These are phyloP conservation scores for Mycena rosella DNA, from an alignment of 768 basidiomycete species.

Conservation along the genomic window DNA sequence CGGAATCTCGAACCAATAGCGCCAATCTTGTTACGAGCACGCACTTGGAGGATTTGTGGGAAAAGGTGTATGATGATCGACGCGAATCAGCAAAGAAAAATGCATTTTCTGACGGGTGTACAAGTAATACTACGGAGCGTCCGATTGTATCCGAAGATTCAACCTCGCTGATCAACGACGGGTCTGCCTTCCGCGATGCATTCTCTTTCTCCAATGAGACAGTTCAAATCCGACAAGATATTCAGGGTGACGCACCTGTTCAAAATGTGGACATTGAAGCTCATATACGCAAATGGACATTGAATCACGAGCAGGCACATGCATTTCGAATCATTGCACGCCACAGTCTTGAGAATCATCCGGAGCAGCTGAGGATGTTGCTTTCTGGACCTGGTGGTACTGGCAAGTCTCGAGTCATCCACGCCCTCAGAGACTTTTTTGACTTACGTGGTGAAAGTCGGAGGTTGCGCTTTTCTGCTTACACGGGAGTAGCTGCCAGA, in stretches of 20 bases:
- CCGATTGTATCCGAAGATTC: too few relatives aligned
- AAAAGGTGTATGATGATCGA: slow-evolving; percentile 4
- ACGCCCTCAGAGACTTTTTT: slow-evolving; percentile 18
- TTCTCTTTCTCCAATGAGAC: not conserved
- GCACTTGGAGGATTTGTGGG: slow-evolving; percentile 7
- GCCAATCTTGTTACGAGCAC: not conserved
- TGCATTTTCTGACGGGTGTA: too few relatives aligned
- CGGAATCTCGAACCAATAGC: not conserved
- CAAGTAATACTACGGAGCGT: too few relatives aligned
- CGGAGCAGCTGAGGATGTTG: slow-evolving; percentile 3
- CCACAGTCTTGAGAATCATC: slow-evolving; percentile 4
- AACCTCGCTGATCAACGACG: not conserved
- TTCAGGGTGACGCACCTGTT: not conserved
- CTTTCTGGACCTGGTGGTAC: slow-evolving; percentile 2
- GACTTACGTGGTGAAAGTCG: not conserved
- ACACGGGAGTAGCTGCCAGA: slow-evolving; percentile 19
- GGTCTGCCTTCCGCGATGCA: not conserved
- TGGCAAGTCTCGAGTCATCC: slow-evolving; percentile 13
- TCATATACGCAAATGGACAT: not conserved
- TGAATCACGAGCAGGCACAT: not conserved
- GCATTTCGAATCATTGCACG: slow-evolving; percentile 11
- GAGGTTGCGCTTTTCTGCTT: slow-evolving; percentile 21
- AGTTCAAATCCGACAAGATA: not conserved
- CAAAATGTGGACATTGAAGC: slow-evolving; percentile 2
- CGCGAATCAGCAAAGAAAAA: not conserved